Percentiles rank a stretch among this genome's conserved stretches.
Evolutionary conservation across 1,139 yeast species (phyloP).

Genomic region (Scheffersomyces segobiensis): DNA sequence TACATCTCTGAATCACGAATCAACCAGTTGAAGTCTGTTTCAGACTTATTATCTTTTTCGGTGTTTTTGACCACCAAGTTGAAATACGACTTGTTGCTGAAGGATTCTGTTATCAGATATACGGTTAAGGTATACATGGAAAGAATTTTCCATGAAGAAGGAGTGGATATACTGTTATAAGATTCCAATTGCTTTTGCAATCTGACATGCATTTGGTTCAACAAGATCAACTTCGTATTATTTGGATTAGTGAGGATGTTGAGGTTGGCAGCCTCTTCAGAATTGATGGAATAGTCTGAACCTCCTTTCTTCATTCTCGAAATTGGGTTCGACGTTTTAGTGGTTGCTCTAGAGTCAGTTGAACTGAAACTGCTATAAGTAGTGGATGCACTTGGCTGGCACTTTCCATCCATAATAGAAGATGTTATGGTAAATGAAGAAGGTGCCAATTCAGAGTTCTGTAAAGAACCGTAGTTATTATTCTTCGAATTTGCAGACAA

Average conservation of each 20-base stretch:
- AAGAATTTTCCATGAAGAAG: slow-evolving; percentile 47
- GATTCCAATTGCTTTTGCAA: slow-evolving; percentile 40
- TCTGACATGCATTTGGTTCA: slow-evolving; percentile 36
- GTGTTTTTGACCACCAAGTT: slow-evolving; percentile 26
- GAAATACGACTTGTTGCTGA: slow-evolving; percentile 28
- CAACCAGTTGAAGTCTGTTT: slow-evolving; percentile 32
- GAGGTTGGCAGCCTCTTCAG: slow-evolving; percentile 13
- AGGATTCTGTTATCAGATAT: slow-evolving; percentile 26
- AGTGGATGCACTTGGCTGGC: slow-evolving; percentile 31
- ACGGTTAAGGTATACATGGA: slow-evolving; percentile 40
- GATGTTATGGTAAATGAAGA: slow-evolving; percentile 39
- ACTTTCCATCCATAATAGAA: slow-evolving; percentile 31
- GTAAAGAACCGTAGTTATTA: slow-evolving; percentile 19
- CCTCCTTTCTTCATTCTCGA: slow-evolving; percentile 4
- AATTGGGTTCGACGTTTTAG: neutral
- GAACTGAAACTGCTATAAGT: slow-evolving; percentile 38
- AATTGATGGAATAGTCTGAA: slow-evolving; percentile 12
- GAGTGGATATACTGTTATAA: slow-evolving; percentile 29
- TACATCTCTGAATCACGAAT: slow-evolving; percentile 33
- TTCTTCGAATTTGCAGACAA: slow-evolving; percentile 13
- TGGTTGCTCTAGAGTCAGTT: neutral
- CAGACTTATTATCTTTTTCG: slow-evolving; percentile 14
- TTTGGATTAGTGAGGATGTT: slow-evolving; percentile 13
- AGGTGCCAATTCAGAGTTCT: slow-evolving; percentile 16
- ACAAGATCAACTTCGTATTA: slow-evolving; percentile 18